Percentiles rank a stretch among this genome's conserved stretches.
phyloP scores from a whole-genome alignment of 768 basidiomycete species.

The Hydnomerulius pinastri region DNA sequence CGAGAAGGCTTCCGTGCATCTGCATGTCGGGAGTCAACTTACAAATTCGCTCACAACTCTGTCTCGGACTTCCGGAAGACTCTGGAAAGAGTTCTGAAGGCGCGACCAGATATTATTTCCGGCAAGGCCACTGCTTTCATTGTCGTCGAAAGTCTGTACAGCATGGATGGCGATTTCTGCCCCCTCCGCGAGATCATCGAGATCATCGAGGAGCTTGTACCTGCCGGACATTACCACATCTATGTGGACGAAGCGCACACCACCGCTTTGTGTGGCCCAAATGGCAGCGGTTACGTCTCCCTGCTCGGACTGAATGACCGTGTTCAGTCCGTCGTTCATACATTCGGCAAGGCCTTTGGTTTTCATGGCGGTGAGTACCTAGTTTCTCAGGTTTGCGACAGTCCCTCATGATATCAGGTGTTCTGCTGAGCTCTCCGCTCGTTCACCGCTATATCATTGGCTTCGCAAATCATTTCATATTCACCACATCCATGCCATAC shows the following conservation, averaged over 20 bases:
- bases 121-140: conserved; percentile 41
- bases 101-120: conserved; percentile 13
- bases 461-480: background rate
- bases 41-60: conserved; percentile 46
- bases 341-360: conserved; percentile 45
- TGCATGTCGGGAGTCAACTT: conserved; percentile 28
- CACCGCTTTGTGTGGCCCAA: conserved; percentile 47
- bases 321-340: conserved; percentile 46
- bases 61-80: conserved; percentile 26
- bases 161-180: conserved; percentile 56
- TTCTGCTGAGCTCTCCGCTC: background rate
- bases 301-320: conserved; percentile 40
- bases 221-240: conserved; percentile 38
- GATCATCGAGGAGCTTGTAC: conserved; percentile 36
- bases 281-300: conserved; percentile 42
- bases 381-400: background rate
- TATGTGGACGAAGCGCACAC: conserved; percentile 57
- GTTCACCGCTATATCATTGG: background rate
- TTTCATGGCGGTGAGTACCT: background rate
- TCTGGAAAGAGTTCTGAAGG: conserved; percentile 24
- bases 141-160: conserved; percentile 53
- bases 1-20: conserved; percentile 47
- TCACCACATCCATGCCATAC: background rate
- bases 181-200: conserved; percentile 43
- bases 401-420: background rate